Evolutionary conservation across 2,329 filamentous ascomycete species (phyloP).

Genomic region (Didymella sp.): DNA sequence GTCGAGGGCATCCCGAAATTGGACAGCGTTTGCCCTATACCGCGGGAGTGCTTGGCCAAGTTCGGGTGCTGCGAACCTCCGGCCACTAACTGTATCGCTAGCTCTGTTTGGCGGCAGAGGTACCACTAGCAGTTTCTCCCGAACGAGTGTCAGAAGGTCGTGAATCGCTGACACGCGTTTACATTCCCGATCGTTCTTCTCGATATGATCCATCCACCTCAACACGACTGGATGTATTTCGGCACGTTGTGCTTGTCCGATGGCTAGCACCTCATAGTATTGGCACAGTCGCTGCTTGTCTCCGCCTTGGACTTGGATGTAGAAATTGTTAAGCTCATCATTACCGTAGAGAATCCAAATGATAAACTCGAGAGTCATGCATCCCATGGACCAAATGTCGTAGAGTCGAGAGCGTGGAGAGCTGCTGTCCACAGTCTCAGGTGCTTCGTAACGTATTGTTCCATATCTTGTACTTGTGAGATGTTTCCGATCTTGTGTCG

Average conservation of each 20-base stretch:
- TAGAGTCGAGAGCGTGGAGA: slow-evolving; percentile 22
- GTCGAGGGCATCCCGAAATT: not conserved
- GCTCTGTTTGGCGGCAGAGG: not conserved
- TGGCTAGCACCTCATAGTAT: not conserved
- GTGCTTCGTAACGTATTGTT: slow-evolving; percentile 27
- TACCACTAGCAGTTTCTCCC: not conserved
- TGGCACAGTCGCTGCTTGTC: not conserved
- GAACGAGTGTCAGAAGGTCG: not conserved
- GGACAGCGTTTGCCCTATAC: not conserved
- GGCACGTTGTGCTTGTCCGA: not conserved
- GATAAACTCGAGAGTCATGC: slow-evolving; percentile 35
- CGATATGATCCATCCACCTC: not conserved
- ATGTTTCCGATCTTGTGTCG: slow-evolving; percentile 1
- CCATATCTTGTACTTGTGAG: slow-evolving; percentile 11
- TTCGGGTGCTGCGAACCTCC: not conserved
- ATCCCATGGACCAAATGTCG: slow-evolving; percentile 39
- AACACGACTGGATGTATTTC: not conserved
- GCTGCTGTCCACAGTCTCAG: slow-evolving; percentile 7
- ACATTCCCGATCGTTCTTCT: not conserved
- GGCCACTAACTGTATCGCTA: not conserved
- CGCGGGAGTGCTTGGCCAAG: not conserved
- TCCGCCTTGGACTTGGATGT: not conserved
- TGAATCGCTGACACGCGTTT: not conserved
- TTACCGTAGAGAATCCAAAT: slow-evolving; percentile 35
- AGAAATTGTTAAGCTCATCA: not conserved